Evolutionary conservation across 805 yeast genomes (phyloP).

Genomic region (Kodamaea leandrae): DNA sequence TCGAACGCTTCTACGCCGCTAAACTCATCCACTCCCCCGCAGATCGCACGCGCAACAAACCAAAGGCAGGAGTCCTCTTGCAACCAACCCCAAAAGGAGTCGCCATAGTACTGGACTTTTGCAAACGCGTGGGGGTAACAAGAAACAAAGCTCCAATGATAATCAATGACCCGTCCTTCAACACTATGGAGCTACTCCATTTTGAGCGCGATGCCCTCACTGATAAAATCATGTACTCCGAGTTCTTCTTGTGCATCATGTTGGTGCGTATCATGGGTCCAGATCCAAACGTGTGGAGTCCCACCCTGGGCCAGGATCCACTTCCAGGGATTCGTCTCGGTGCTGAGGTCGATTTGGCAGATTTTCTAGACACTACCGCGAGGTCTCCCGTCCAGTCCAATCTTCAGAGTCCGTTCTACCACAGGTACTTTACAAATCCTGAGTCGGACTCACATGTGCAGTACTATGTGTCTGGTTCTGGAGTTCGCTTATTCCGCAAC

Average conservation of each 20-base stretch:
- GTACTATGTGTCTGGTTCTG: slow-evolving; percentile 65
- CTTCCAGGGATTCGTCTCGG: neutral
- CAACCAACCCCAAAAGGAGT: slow-evolving; percentile 95
- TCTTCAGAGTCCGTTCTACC: slow-evolving; percentile 62
- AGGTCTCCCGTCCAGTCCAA: neutral
- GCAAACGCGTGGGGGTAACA: slow-evolving; percentile 53
- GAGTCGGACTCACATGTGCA: slow-evolving; percentile 81
- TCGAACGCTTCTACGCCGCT: slow-evolving; percentile 55
- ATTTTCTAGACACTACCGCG: neutral
- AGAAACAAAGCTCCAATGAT: slow-evolving; percentile 32
- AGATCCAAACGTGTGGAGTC: slow-evolving; percentile 67
- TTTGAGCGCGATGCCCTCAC: slow-evolving; percentile 63
- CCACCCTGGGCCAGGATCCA: slow-evolving; percentile 50
- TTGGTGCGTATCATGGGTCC: slow-evolving; percentile 64
- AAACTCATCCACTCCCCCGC: slow-evolving; percentile 71
- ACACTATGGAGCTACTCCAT: slow-evolving; percentile 66
- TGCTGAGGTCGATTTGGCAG: neutral
- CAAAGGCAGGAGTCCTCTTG: slow-evolving; percentile 43
- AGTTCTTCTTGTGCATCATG: slow-evolving; percentile 60
- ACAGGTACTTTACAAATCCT: slow-evolving; percentile 80
- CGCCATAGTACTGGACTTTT: slow-evolving; percentile 60
- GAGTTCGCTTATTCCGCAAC: slow-evolving; percentile 57
- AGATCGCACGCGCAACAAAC: slow-evolving; percentile 58
- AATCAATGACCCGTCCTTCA: slow-evolving; percentile 55
- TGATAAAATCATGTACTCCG: slow-evolving; percentile 60